phyloP scores from a whole-genome alignment of 1,284 basidiomycete species.

The Ganoderma leucocontextum region DNA sequence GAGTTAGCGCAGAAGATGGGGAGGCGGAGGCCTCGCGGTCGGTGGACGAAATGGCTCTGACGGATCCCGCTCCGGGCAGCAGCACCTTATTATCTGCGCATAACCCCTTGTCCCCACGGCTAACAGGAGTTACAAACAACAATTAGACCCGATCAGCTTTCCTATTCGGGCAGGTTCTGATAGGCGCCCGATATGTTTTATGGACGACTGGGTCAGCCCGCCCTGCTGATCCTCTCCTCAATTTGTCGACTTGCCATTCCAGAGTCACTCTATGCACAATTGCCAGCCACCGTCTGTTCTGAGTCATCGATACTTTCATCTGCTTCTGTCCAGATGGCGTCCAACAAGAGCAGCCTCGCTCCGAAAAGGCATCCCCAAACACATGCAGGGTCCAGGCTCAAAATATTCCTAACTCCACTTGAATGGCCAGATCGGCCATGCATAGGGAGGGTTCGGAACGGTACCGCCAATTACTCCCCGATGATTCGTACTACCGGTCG shows the following conservation, averaged over 20 bases:
- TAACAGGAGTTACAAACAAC: constrained; percentile 8
- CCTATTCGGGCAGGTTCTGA: background rate
- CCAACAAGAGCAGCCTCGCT: background rate
- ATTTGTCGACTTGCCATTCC: constrained; percentile 1
- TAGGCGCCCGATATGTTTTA: constrained; percentile 3
- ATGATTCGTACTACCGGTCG: background rate
- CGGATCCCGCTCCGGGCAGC: constrained; percentile 16
- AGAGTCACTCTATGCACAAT: background rate
- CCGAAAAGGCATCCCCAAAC: constrained; percentile 6
- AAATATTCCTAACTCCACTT: constrained; percentile 2
- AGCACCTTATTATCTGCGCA: background rate
- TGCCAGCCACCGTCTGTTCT: background rate
- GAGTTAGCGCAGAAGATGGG: constrained; percentile 29
- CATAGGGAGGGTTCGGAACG: constrained; percentile 1
- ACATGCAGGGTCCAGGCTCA: background rate
- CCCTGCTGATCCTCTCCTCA: constrained; percentile 6
- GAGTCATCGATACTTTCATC: constrained; percentile 6
- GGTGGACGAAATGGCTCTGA: constrained; percentile 19
- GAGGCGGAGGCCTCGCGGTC: constrained; percentile 32
- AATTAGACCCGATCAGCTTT: background rate
- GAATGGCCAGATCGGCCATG: background rate
- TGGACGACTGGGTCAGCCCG: background rate
- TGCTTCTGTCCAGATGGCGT: background rate
- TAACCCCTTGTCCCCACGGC: constrained; percentile 5
- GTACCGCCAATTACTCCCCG: background rate